Evolutionary conservation across 768 basidiomycete genomes (phyloP).

Genomic region (Tricholomella constricta): DNA sequence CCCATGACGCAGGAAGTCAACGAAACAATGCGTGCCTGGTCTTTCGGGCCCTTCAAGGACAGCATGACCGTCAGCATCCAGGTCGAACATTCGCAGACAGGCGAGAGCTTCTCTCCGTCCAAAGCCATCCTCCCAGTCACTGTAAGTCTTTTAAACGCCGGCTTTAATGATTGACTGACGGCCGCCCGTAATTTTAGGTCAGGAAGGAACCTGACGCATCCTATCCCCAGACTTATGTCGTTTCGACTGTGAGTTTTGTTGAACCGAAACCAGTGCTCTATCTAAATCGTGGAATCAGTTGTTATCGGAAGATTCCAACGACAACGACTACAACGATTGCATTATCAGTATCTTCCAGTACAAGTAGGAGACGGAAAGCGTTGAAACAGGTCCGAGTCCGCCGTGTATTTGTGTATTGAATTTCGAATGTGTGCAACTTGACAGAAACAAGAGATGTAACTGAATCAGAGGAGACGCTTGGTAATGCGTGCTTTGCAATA

Average conservation of each 20-base stretch:
- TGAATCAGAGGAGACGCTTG: too few relatives aligned
- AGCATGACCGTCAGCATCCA: neutral
- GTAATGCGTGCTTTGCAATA: too few relatives aligned
- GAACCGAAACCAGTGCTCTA: too few relatives aligned
- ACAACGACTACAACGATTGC: slow-evolving; percentile 15
- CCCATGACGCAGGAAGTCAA: slow-evolving; percentile 8
- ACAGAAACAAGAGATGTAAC: too few relatives aligned
- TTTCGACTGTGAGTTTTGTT: slow-evolving; percentile 10
- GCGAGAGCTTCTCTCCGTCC: slow-evolving; percentile 2
- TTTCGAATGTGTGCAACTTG: too few relatives aligned
- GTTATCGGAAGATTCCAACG: slow-evolving; percentile 9
- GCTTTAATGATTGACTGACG: neutral
- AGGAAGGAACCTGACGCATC: neutral
- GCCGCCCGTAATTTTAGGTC: neutral
- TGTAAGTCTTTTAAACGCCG: neutral
- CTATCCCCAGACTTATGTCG: neutral
- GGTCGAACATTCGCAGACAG: slow-evolving; percentile 1
- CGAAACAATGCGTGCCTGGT: neutral
- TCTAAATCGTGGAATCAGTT: slow-evolving; percentile 1
- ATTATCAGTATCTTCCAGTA: slow-evolving; percentile 12
- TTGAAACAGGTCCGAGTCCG: too few relatives aligned
- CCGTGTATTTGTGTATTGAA: too few relatives aligned
- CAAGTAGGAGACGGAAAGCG: neutral
- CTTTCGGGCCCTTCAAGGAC: slow-evolving; percentile 14
- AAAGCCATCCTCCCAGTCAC: slow-evolving; percentile 2